A percentile compares a stretch with the other conserved stretches of the same genome.
These are phyloP conservation scores for Herpotrichia juniperi DNA, from an alignment of 2,329 filamentous ascomycete species.

Conservation along the genomic window DNA sequence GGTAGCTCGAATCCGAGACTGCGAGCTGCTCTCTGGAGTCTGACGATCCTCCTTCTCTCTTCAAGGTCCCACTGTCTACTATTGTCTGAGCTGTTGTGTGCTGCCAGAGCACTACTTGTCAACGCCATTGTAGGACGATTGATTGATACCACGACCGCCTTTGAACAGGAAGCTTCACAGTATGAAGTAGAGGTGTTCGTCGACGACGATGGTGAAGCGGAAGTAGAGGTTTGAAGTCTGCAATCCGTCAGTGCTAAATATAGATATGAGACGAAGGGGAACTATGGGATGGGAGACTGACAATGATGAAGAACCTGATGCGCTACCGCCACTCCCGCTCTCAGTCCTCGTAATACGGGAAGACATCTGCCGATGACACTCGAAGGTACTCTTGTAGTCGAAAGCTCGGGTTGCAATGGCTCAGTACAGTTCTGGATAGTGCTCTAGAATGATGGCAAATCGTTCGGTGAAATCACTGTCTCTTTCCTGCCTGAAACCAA, in stretches of 20 bases:
- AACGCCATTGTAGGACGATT: neutral
- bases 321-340: neutral
- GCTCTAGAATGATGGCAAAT: neutral
- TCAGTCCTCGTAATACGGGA: neutral
- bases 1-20: conserved; percentile 8
- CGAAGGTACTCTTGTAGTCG: neutral
- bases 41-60: neutral
- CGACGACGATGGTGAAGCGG: neutral
- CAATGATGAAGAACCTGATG: neutral
- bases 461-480: neutral
- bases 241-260: no score
- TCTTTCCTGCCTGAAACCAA: neutral
- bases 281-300: neutral
- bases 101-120: neutral
- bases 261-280: no score
- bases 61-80: neutral
- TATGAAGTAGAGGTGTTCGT: neutral
- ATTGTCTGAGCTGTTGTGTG: neutral
- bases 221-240: neutral
- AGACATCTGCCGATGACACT: neutral
- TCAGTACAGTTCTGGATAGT: neutral
- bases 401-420: neutral
- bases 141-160: neutral
- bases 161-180: neutral
- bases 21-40: conserved; percentile 1